A percentile compares a stretch with the other conserved stretches of the same genome.
These are phyloP conservation scores for Monosporascus sp. DNA, from an alignment of 2,329 filamentous ascomycete species.

Conservation along the genomic window DNA sequence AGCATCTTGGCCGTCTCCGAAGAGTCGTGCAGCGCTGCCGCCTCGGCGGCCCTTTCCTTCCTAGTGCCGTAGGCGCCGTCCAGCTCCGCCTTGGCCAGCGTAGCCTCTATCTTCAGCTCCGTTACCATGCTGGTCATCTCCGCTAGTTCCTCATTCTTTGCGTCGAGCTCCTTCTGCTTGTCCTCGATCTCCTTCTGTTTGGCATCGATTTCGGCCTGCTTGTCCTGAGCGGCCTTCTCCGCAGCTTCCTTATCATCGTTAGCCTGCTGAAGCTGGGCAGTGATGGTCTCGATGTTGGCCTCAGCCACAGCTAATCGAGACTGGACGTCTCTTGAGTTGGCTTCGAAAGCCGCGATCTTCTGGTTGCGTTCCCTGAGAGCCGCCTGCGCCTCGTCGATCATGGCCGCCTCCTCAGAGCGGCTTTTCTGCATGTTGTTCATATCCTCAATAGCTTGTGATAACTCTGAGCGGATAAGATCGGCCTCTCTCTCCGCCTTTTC, in stretches of 20 bases:
- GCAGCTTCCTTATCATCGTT: conserved; percentile 23
- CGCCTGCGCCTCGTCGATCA: conserved; percentile 30
- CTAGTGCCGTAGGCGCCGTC: conserved; percentile 57
- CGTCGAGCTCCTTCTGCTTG: conserved; percentile 26
- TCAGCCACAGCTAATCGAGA: conserved; percentile 31
- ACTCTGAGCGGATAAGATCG: conserved; percentile 40
- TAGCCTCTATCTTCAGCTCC: conserved; percentile 57
- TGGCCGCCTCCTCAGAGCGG: conserved; percentile 27
- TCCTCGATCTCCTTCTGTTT: conserved; percentile 37
- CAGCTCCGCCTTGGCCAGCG: conserved; percentile 55
- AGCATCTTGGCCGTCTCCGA: conserved; percentile 27
- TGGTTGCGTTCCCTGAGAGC: conserved; percentile 38
- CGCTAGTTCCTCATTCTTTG: conserved; percentile 27
- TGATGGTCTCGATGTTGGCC: conserved; percentile 31
- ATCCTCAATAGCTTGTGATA: conserved; percentile 42
- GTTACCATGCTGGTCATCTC: conserved; percentile 44
- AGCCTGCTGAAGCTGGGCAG: conserved; percentile 29
- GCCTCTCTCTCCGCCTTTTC: conserved; percentile 28
- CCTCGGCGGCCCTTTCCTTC: conserved; percentile 52
- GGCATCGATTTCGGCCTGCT: conserved; percentile 18
- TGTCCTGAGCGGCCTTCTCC: conserved; percentile 22
- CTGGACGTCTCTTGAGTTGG: conserved; percentile 33
- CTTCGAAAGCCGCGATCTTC: conserved; percentile 38
- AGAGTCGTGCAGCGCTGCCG: conserved; percentile 46
- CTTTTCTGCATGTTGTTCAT: conserved; percentile 34